Percentiles rank a stretch among this genome's conserved stretches.
These are phyloP conservation scores for Schwanniomyces polymorphus DNA, from an alignment of 805 yeast species.

Conservation along the genomic window DNA sequence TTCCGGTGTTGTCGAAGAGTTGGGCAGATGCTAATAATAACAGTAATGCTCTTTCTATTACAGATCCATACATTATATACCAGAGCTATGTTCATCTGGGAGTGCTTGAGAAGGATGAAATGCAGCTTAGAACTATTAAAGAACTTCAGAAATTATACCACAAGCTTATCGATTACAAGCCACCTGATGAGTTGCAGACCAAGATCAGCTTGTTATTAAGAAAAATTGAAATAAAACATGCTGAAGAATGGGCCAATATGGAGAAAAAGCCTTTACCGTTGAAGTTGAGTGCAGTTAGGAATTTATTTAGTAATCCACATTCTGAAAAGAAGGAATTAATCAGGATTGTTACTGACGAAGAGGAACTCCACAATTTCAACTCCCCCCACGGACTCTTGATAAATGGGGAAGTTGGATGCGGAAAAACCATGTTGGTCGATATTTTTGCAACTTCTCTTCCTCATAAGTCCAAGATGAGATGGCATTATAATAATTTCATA, in stretches of 20 bases:
- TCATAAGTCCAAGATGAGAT: slow-evolving; percentile 59
- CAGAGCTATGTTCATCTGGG: slow-evolving; percentile 54
- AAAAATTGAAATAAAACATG: slow-evolving; percentile 33
- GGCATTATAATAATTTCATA: slow-evolving; percentile 73
- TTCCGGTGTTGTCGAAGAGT: slow-evolving; percentile 16
- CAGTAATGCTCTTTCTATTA: slow-evolving; percentile 35
- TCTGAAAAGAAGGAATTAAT: slow-evolving; percentile 43
- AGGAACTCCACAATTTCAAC: slow-evolving; percentile 50
- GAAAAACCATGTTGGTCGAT: slow-evolving; percentile 73
- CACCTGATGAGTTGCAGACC: slow-evolving; percentile 48
- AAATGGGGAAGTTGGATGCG: slow-evolving; percentile 73
- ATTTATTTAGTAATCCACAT: slow-evolving; percentile 30
- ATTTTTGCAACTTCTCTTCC: slow-evolving; percentile 69
- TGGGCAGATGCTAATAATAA: background rate
- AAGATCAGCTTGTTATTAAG: slow-evolving; percentile 40
- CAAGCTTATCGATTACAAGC: slow-evolving; percentile 58
- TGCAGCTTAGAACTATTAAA: slow-evolving; percentile 61
- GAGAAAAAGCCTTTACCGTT: slow-evolving; percentile 11
- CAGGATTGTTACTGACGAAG: slow-evolving; percentile 56
- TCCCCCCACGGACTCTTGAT: slow-evolving; percentile 66
- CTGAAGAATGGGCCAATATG: slow-evolving; percentile 15
- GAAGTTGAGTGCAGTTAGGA: slow-evolving; percentile 16
- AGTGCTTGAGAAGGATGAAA: slow-evolving; percentile 50
- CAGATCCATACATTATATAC: slow-evolving; percentile 65
- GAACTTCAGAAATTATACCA: slow-evolving; percentile 62